A percentile compares a stretch with the other conserved stretches of the same genome.
Evolutionary conservation across 148 eudicot species (phyloP).

Genomic region (Drosera capensis): DNA sequence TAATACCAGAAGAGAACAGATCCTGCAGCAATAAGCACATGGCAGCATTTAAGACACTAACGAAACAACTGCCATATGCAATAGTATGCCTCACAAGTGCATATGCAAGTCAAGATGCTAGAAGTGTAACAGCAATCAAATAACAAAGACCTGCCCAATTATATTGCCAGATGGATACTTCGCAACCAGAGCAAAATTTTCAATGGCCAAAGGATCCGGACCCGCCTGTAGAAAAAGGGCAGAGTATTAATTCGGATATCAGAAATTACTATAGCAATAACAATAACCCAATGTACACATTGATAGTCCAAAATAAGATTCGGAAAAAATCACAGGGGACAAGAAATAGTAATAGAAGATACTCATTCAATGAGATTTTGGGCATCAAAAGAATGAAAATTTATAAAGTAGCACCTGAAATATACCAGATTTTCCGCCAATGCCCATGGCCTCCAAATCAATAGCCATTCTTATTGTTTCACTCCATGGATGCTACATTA

Average conservation of each 20-base stretch:
- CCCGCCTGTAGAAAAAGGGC: conserved; percentile 48
- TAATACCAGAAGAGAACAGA: conserved; percentile 68
- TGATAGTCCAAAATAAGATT: too few relatives aligned
- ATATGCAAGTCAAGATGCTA: too few relatives aligned
- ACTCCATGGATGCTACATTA: conserved; percentile 93
- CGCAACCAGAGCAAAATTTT: conserved; percentile 69
- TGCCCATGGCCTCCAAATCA: conserved; percentile 95
- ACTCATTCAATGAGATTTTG: too few relatives aligned
- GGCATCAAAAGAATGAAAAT: background rate
- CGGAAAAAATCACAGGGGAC: too few relatives aligned
- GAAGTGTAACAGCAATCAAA: too few relatives aligned
- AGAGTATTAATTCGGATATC: background rate
- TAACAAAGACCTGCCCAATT: conserved; percentile 63
- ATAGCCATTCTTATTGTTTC: conserved; percentile 64
- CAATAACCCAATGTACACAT: too few relatives aligned
- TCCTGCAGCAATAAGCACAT: conserved; percentile 52
- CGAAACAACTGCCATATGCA: too few relatives aligned
- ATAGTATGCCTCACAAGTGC: too few relatives aligned
- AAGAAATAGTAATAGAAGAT: too few relatives aligned
- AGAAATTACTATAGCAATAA: too few relatives aligned
- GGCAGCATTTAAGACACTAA: background rate
- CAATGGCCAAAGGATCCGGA: conserved; percentile 83
- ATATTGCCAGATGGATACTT: conserved; percentile 82
- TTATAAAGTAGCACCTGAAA: conserved; percentile 42
- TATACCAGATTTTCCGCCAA: conserved; percentile 73